Conservation (phyloP, 169 alveolate genomes). For the Cytauxzoon felis region DNA sequence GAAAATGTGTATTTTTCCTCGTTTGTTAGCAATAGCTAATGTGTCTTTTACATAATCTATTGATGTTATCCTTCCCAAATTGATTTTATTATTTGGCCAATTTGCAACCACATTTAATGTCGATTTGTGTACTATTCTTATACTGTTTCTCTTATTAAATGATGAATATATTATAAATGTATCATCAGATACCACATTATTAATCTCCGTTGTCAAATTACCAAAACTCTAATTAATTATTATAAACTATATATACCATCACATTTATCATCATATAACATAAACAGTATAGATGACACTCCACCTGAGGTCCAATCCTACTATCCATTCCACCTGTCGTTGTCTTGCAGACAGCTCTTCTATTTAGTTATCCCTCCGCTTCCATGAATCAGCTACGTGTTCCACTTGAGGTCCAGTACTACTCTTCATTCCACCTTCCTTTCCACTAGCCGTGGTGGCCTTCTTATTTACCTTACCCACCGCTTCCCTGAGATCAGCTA, state of each 20-base stretch:
- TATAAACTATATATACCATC: too few relatives aligned
- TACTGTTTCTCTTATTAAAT: conserved; percentile 47
- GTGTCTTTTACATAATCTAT: conserved; percentile 28
- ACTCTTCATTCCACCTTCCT: too few relatives aligned
- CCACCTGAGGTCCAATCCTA: too few relatives aligned
- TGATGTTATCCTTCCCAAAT: conserved; percentile 51
- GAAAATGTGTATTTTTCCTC: conserved; percentile 47
- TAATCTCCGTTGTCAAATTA: conserved; percentile 52
- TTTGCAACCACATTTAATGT: conserved; percentile 38
- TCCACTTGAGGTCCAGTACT: too few relatives aligned
- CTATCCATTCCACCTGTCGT: too few relatives aligned
- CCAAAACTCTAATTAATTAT: conserved; percentile 41
- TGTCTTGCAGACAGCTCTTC: too few relatives aligned
- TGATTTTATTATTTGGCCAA: conserved; percentile 51
- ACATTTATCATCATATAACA: not conserved
- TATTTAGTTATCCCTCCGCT: too few relatives aligned
- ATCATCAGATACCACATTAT: conserved; percentile 15
- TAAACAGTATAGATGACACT: too few relatives aligned
- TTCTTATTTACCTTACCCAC: too few relatives aligned
- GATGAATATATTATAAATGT: conserved; percentile 49
- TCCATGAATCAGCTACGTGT: too few relatives aligned
- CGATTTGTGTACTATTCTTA: conserved; percentile 51
- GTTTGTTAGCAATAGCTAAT: conserved; percentile 34
- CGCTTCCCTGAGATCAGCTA: too few relatives aligned
- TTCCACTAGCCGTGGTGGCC: too few relatives aligned